Percentiles rank a stretch among this genome's conserved stretches.
phyloP scores from a whole-genome alignment of 768 basidiomycete species.

The Amanita subjunquillea region DNA sequence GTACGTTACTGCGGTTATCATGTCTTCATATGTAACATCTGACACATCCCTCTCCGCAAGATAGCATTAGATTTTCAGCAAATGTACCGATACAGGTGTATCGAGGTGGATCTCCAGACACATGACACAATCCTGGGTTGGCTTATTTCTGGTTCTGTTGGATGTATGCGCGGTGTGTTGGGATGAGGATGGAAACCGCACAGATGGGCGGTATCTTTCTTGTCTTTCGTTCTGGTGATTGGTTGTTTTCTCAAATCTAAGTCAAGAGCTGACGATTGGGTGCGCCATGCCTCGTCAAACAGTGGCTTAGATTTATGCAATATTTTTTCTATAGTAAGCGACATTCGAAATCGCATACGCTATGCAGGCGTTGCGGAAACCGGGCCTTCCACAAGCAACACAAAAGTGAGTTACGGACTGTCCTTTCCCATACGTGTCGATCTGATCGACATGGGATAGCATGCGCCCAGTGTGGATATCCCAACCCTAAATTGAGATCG shows the following conservation, averaged over 20 bases:
- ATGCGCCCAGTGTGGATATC: conserved; percentile 95
- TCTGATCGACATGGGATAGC: conserved; percentile 30
- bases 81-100: not conserved
- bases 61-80: not conserved
- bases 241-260: not conserved
- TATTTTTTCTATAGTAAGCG: conserved; percentile 57
- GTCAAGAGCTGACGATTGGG: conserved; percentile 35
- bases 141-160: too few species aligned
- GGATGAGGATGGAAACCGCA: not conserved
- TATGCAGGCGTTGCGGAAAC: conserved; percentile 95
- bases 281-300: conserved; percentile 29
- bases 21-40: not conserved
- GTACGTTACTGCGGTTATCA: conserved; percentile 1
- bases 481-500: conserved; percentile 87
- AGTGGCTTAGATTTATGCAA: not conserved
- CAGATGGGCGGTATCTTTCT: not conserved
- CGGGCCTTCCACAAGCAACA: conserved; percentile 98
- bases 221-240: conserved; percentile 2
- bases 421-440: not conserved
- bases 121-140: not conserved
- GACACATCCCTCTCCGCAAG: not conserved
- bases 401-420: conserved; percentile 58
- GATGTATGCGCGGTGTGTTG: conserved; percentile 6
- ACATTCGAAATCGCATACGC: conserved; percentile 94
- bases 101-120: not conserved